phyloP scores from a whole-genome alignment of 306 rosid genomes.

The Corylus americana region DNA sequence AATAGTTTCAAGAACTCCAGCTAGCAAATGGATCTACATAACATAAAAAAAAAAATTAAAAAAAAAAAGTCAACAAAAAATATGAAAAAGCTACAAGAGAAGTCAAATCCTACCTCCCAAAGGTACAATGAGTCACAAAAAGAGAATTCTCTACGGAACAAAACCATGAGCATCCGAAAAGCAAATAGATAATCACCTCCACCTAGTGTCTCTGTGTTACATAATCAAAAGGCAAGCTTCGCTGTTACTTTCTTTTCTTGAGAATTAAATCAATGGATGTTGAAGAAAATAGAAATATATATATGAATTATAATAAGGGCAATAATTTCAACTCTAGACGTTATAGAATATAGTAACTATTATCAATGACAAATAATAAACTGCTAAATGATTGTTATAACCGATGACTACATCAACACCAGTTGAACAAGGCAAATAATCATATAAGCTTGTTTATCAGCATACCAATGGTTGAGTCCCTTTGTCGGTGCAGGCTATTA shows the following conservation, averaged over 20 bases:
- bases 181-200: constrained; percentile 98
- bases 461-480: background rate
- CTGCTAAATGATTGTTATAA: background rate
- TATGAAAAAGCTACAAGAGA: background rate
- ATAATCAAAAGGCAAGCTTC: constrained; percentile 31
- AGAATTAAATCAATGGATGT: constrained; percentile 25
- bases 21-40: constrained; percentile 6
- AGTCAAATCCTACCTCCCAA: constrained; percentile 79
- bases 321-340: constrained; percentile 16
- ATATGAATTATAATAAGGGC: background rate
- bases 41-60: constrained; percentile 7
- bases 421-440: constrained; percentile 1
- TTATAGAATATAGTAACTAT: constrained; percentile 7
- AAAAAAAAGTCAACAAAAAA: background rate
- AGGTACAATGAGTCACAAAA: constrained; percentile 95
- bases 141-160: constrained; percentile 96
- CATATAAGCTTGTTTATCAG: background rate
- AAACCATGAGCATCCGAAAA: constrained; percentile 99
- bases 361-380: background rate
- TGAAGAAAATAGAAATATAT: constrained; percentile 10
- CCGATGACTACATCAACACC: background rate
- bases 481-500: background rate
- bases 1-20: background rate
- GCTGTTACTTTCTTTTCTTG: constrained; percentile 28
- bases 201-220: constrained; percentile 82